Conservation (phyloP, 2,329 filamentous ascomycete genomes). For the Aspergillus candidus region DNA sequence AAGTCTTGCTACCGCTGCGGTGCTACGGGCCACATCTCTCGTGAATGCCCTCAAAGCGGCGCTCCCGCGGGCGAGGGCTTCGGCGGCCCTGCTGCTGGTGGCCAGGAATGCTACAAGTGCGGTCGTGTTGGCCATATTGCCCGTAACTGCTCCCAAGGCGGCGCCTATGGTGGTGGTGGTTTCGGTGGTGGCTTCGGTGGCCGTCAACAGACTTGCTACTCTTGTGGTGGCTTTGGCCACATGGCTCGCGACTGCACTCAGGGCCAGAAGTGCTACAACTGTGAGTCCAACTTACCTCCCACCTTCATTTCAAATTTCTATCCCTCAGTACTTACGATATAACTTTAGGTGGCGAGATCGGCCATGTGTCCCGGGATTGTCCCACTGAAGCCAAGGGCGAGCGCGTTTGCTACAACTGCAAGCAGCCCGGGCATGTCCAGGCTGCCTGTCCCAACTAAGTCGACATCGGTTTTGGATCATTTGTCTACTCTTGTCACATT, state of each 20-base stretch:
- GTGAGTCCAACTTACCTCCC: slow-evolving; percentile 43
- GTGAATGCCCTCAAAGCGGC: slow-evolving; percentile 56
- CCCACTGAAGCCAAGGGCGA: slow-evolving; percentile 83
- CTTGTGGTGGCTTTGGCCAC: slow-evolving; percentile 93
- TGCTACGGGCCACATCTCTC: slow-evolving; percentile 81
- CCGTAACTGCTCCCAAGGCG: slow-evolving; percentile 53
- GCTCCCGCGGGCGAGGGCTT: slow-evolving; percentile 39
- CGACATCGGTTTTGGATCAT: slow-evolving; percentile 15
- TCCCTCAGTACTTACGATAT: slow-evolving; percentile 1
- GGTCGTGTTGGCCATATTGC: slow-evolving; percentile 95
- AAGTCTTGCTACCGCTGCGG: slow-evolving; percentile 63
- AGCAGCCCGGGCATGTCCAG: slow-evolving; percentile 84
- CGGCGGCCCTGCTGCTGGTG: slow-evolving; percentile 41
- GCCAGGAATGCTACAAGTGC: slow-evolving; percentile 94
- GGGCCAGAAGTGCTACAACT: slow-evolving; percentile 99
- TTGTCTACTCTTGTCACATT: slow-evolving; percentile 21
- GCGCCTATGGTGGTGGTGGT: slow-evolving; percentile 46
- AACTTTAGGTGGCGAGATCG: slow-evolving; percentile 66
- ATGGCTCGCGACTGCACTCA: slow-evolving; percentile 98
- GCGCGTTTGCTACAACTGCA: slow-evolving; percentile 98
- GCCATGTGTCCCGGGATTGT: slow-evolving; percentile 93
- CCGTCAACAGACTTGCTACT: slow-evolving; percentile 86
- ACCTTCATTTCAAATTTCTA: background rate
- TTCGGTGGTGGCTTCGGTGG: slow-evolving; percentile 47
- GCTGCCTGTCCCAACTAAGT: slow-evolving; percentile 79